These are phyloP conservation scores for Phytophthora nicotianae DNA, from an alignment of 352 stramenopile species.

Conservation along the genomic window DNA sequence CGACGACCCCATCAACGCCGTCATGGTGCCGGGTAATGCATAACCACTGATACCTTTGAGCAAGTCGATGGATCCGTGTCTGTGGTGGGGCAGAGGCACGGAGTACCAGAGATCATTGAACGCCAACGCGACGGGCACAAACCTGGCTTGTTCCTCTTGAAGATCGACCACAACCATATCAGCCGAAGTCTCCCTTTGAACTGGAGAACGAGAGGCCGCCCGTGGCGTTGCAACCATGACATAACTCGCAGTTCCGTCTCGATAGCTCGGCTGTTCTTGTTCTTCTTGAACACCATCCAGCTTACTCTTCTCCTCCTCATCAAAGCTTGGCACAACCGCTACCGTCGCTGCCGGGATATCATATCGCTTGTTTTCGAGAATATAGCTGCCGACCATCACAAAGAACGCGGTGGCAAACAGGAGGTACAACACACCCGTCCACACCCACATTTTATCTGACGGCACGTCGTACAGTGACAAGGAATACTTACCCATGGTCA, in stretches of 20 bases:
- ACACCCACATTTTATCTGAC: constrained; percentile 37
- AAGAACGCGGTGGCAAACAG: constrained; percentile 29
- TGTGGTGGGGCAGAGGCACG: constrained; percentile 20
- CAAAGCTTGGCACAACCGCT: constrained; percentile 13
- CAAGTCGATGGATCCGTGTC: constrained; percentile 54
- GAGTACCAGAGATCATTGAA: constrained; percentile 46
- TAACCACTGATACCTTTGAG: constrained; percentile 72
- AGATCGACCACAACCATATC: constrained; percentile 24
- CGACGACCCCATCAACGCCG: constrained; percentile 56
- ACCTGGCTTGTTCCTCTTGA: constrained; percentile 11
- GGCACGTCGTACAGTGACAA: constrained; percentile 35
- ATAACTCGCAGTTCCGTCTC: constrained; percentile 14
- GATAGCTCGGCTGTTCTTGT: constrained; percentile 3
- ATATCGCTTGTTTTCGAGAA: constrained; percentile 37
- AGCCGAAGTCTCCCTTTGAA: not conserved
- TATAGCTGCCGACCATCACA: constrained; percentile 22
- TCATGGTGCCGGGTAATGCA: constrained; percentile 44
- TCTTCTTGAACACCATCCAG: constrained; percentile 8
- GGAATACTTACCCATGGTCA: constrained; percentile 40
- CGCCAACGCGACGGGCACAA: constrained; percentile 36
- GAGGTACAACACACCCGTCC: constrained; percentile 29
- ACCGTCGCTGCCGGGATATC: constrained; percentile 18
- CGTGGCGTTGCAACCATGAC: constrained; percentile 20
- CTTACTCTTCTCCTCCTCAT: constrained; percentile 12
- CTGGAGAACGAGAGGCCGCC: not conserved